Conservation (phyloP, 139 green algal genomes). For the Chlorella sorokiniana region DNA sequence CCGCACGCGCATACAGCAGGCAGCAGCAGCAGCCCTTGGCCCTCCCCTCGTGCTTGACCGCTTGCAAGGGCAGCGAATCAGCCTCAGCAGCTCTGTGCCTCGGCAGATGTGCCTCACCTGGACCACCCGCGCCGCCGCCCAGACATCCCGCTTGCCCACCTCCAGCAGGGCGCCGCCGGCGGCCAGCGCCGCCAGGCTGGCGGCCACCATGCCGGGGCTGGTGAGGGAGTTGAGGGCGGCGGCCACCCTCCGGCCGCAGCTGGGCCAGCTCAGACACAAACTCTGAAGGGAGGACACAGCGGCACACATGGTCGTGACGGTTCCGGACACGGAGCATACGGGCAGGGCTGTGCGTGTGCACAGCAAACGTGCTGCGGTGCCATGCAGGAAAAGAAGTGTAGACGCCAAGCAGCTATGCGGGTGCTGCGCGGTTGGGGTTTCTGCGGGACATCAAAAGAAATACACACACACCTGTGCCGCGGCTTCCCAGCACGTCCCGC, state of each 20-base stretch:
- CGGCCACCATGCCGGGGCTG: constrained; percentile 80
- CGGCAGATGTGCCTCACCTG: no score
- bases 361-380: no score
- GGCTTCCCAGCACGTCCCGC: background rate
- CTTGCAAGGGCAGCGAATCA: no score
- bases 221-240: constrained; percentile 84
- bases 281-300: background rate
- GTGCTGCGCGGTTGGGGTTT: no score
- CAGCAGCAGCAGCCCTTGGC: no score
- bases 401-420: background rate
- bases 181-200: constrained; percentile 59
- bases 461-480: background rate
- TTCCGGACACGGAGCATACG: background rate
- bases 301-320: background rate
- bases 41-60: no score
- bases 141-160: constrained; percentile 90
- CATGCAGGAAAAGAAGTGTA: no score
- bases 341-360: no score
- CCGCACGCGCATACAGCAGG: no score
- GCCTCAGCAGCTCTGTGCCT: no score
- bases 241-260: background rate
- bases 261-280: constrained; percentile 31
- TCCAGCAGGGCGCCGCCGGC: constrained; percentile 70
- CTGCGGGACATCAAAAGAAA: no score
- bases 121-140: constrained; percentile 50